Conservation (phyloP, 73 alveolate genomes). For the Paramecium tetraurelia region DNA sequence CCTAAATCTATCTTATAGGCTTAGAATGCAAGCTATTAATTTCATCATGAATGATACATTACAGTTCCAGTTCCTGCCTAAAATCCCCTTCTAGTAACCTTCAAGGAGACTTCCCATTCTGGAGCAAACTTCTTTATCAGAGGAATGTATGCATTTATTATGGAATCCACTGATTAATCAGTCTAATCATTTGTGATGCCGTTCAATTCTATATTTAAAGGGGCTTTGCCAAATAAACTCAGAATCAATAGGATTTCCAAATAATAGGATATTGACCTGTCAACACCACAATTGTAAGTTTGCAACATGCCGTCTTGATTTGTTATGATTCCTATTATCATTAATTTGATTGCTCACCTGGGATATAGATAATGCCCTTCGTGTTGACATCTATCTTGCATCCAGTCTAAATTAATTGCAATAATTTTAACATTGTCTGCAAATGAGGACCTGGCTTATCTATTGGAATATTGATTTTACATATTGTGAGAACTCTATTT, state of each 20-base stretch:
- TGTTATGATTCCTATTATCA: slow-evolving; percentile 67
- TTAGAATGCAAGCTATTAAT: slow-evolving; percentile 66
- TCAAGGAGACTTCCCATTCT: slow-evolving; percentile 80
- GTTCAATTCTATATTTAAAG: slow-evolving; percentile 73
- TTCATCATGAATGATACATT: not conserved
- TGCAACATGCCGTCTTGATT: slow-evolving; percentile 43
- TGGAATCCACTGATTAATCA: slow-evolving; percentile 81
- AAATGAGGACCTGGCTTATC: not conserved
- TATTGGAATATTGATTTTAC: not conserved
- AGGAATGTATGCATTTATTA: slow-evolving; percentile 40
- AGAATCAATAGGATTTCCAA: slow-evolving; percentile 83
- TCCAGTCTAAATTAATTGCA: slow-evolving; percentile 38
- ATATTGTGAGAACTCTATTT: not conserved
- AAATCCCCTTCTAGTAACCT: slow-evolving; percentile 81
- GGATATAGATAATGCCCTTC: slow-evolving; percentile 32
- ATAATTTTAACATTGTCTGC: not conserved
- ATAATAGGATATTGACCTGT: slow-evolving; percentile 84
- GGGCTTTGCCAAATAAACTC: slow-evolving; percentile 85
- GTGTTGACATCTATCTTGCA: slow-evolving; percentile 3
- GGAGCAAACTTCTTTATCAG: slow-evolving; percentile 78
- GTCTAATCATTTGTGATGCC: slow-evolving; percentile 88
- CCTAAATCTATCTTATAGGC: slow-evolving; percentile 76
- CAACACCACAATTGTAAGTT: slow-evolving; percentile 73
- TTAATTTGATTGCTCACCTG: not conserved
- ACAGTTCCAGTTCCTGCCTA: slow-evolving; percentile 79